phyloP scores from a whole-genome alignment of 306 rosid genomes.

The Sicyos baderoa region DNA sequence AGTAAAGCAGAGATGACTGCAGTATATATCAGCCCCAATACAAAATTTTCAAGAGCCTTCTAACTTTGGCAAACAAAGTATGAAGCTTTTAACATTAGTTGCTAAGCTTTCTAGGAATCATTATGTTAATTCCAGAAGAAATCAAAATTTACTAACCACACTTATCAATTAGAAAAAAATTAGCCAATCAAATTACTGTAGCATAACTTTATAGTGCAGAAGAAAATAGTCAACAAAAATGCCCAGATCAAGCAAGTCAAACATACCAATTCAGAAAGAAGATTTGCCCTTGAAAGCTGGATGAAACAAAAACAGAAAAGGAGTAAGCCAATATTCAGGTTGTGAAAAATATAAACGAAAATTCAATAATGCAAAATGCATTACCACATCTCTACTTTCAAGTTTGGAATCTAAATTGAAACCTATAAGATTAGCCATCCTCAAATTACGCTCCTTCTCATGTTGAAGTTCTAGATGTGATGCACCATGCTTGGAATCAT shows the following conservation, averaged over 20 bases:
- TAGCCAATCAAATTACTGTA: neutral
- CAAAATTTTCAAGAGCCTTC: neutral
- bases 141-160: neutral
- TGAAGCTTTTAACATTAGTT: neutral
- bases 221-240: neutral
- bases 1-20: neutral
- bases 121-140: neutral
- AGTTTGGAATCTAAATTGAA: constrained; percentile 75
- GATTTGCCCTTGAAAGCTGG: constrained; percentile 83
- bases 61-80: neutral
- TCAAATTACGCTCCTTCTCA: constrained; percentile 79
- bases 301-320: constrained; percentile 22
- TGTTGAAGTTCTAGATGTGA: constrained; percentile 83
- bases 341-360: constrained; percentile 14
- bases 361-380: constrained; percentile 14
- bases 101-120: neutral
- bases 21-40: neutral
- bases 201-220: constrained; percentile 3
- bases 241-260: neutral
- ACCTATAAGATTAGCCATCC: constrained; percentile 87
- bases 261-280: constrained; percentile 87
- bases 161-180: neutral
- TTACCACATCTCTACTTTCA: constrained; percentile 91
- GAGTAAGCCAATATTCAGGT: neutral
- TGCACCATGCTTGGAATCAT: constrained; percentile 54